A percentile compares a stretch with the other conserved stretches of the same genome.
Evolutionary conservation across 495 filamentous ascomycete genomes (phyloP).

Genomic region (Penicilliopsis zonata): DNA sequence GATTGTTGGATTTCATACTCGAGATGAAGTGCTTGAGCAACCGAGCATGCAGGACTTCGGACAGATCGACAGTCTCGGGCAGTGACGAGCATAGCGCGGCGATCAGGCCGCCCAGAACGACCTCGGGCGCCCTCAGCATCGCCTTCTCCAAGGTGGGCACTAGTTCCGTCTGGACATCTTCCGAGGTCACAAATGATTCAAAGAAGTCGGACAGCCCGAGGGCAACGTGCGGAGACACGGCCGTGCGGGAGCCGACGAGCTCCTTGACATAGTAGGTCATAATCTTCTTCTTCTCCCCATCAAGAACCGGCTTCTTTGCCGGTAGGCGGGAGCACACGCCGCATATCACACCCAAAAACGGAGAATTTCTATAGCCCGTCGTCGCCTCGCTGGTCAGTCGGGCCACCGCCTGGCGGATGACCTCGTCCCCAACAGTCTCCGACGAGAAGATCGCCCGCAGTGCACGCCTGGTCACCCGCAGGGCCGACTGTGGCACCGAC

Average conservation of each 20-base stretch:
- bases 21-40: constrained; percentile 76
- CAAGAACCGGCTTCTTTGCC: constrained; percentile 43
- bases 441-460: constrained; percentile 56
- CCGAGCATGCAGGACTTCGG: constrained; percentile 51
- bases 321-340: constrained; percentile 68
- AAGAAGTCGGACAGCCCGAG: constrained; percentile 77
- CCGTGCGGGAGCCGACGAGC: constrained; percentile 64
- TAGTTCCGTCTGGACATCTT: constrained; percentile 64
- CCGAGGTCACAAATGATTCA: constrained; percentile 52
- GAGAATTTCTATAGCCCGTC: constrained; percentile 55
- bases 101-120: constrained; percentile 68
- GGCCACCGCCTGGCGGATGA: constrained; percentile 49
- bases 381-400: constrained; percentile 51
- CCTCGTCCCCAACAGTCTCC: constrained; percentile 40
- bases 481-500: constrained; percentile 50
- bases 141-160: constrained; percentile 78
- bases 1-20: constrained; percentile 82
- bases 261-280: constrained; percentile 76
- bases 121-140: constrained; percentile 78
- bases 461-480: constrained; percentile 61
- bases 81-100: constrained; percentile 56
- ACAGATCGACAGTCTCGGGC: constrained; percentile 60
- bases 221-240: constrained; percentile 60
- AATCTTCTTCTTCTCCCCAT: constrained; percentile 54
- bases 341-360: constrained; percentile 69